Evolutionary conservation across 2,329 filamentous ascomycete species (phyloP).

Genomic region (Apiospora malaysiana): DNA sequence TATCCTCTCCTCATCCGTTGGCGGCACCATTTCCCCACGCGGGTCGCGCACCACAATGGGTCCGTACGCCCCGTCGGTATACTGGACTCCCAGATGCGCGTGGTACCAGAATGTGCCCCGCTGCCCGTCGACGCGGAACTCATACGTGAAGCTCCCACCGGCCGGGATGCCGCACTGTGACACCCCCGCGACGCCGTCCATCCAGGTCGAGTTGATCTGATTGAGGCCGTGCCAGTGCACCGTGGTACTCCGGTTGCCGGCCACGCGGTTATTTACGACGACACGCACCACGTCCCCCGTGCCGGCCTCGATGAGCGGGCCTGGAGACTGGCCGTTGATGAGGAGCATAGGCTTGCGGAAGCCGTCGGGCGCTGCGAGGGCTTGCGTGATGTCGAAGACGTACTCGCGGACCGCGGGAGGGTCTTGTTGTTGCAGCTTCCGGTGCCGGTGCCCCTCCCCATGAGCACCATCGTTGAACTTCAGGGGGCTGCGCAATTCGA

Average conservation of each 20-base stretch:
- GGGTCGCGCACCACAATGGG: slow-evolving; percentile 57
- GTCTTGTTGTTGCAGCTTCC: background rate
- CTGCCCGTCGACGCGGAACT: slow-evolving; percentile 56
- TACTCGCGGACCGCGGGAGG: slow-evolving; percentile 36
- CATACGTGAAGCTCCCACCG: slow-evolving; percentile 62
- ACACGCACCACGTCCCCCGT: slow-evolving; percentile 50
- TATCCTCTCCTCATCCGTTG: slow-evolving; percentile 43
- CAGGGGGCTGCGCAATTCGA: slow-evolving; percentile 38
- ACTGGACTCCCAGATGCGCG: slow-evolving; percentile 64
- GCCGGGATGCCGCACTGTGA: slow-evolving; percentile 66
- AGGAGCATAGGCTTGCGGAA: slow-evolving; percentile 45
- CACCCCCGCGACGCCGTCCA: slow-evolving; percentile 69
- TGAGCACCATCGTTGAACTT: slow-evolving; percentile 7
- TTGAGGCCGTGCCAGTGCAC: slow-evolving; percentile 75
- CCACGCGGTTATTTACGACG: slow-evolving; percentile 46
- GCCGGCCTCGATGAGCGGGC: slow-evolving; percentile 51
- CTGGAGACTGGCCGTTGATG: slow-evolving; percentile 49
- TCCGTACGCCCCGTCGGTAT: slow-evolving; percentile 68
- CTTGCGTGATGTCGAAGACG: slow-evolving; percentile 41
- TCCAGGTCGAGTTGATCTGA: slow-evolving; percentile 66
- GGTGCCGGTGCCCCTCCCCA: background rate
- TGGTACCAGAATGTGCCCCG: slow-evolving; percentile 61
- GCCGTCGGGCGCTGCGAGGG: slow-evolving; percentile 42
- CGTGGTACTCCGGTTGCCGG: slow-evolving; percentile 48
- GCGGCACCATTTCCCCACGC: slow-evolving; percentile 35